Percentiles rank a stretch among this genome's conserved stretches.
Conservation (phyloP, 2,329 filamentous ascomycete genomes). For the Xylaria sp. region DNA sequence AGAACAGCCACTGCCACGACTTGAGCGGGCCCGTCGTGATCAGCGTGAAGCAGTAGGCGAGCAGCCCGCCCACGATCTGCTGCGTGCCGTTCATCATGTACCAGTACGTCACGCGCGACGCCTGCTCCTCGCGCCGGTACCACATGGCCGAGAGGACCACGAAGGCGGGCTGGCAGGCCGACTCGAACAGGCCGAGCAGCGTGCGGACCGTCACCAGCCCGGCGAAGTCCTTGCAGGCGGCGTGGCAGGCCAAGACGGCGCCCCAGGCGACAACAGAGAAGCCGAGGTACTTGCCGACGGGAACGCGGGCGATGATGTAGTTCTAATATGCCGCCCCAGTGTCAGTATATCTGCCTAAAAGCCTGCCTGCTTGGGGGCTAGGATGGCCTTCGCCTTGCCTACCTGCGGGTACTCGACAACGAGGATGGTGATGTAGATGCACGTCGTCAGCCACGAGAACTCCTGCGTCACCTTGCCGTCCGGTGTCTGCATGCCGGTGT, state of each 20-base stretch:
- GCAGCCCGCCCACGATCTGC: conserved; percentile 71
- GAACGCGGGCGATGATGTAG: conserved; percentile 63
- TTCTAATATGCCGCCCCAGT: conserved; percentile 29
- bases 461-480: conserved; percentile 44
- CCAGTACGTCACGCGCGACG: conserved; percentile 69
- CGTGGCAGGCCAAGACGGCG: conserved; percentile 59
- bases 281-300: conserved; percentile 68
- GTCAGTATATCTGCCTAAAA: background rate
- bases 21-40: conserved; percentile 56
- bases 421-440: conserved; percentile 73
- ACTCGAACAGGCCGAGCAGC: conserved; percentile 72
- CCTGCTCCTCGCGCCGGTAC: conserved; percentile 72
- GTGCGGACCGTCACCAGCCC: conserved; percentile 64
- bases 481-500: conserved; percentile 50
- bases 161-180: conserved; percentile 69
- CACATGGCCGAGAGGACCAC: conserved; percentile 69
- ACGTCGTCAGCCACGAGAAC: conserved; percentile 73
- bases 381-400: conserved; percentile 36
- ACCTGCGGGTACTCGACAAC: conserved; percentile 71
- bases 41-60: conserved; percentile 65
- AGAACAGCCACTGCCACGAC: conserved; percentile 71
- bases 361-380: background rate
- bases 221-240: conserved; percentile 62
- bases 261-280: conserved; percentile 69
- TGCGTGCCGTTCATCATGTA: conserved; percentile 79